Conservation (phyloP, 768 basidiomycete species). For the Phaeotremella fagi region DNA sequence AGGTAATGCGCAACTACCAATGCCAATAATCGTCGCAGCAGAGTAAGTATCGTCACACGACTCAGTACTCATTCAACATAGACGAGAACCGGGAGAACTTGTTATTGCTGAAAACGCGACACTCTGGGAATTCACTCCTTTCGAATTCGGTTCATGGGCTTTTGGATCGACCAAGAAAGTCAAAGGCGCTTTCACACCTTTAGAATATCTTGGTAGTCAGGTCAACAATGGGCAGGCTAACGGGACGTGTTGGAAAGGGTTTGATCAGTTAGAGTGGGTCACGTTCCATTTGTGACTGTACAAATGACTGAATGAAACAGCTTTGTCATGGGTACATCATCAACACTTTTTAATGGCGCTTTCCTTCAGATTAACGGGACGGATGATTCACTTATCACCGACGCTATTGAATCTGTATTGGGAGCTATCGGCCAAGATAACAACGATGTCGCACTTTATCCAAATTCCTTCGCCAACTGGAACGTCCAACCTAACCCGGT, state of each 20-base stretch:
- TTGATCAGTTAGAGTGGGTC: slow-evolving; percentile 58
- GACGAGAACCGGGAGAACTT: slow-evolving; percentile 40
- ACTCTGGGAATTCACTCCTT: slow-evolving; percentile 46
- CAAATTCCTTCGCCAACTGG: slow-evolving; percentile 47
- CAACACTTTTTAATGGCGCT: slow-evolving; percentile 47
- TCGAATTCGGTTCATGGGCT: slow-evolving; percentile 47
- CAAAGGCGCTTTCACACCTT: slow-evolving; percentile 61
- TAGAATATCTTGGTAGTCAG: slow-evolving; percentile 60
- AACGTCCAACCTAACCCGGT: slow-evolving; percentile 37
- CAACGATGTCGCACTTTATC: slow-evolving; percentile 46
- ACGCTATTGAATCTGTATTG: slow-evolving; percentile 38
- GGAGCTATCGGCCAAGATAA: slow-evolving; percentile 28
- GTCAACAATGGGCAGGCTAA: slow-evolving; percentile 58
- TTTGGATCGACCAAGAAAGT: slow-evolving; percentile 48
- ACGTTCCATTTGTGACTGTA: not conserved
- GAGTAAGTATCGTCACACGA: slow-evolving; percentile 26
- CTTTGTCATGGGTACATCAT: slow-evolving; percentile 70
- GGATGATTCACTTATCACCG: slow-evolving; percentile 30
- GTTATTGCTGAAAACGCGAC: slow-evolving; percentile 46
- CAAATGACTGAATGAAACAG: slow-evolving; percentile 4
- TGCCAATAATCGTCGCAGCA: slow-evolving; percentile 47
- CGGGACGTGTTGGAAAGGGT: slow-evolving; percentile 65
- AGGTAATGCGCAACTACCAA: slow-evolving; percentile 34
- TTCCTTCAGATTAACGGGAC: slow-evolving; percentile 30
- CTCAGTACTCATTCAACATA: not conserved